phyloP scores from a whole-genome alignment of 202 grass and related monocot species.

The Digitaria exilis region DNA sequence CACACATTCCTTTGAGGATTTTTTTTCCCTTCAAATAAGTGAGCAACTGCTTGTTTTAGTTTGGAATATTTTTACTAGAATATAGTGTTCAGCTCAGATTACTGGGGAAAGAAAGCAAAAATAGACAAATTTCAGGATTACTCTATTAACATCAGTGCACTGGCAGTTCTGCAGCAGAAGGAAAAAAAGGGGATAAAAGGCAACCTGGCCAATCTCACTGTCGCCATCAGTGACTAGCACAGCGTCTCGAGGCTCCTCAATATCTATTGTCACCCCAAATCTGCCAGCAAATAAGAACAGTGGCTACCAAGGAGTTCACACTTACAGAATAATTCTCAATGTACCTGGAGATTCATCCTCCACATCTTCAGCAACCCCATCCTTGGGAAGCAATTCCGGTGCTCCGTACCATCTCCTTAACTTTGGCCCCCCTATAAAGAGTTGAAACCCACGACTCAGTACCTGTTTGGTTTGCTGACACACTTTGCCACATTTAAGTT shows the following conservation, averaged over 20 bases:
- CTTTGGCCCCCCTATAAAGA: conserved; percentile 77
- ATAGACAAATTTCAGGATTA: background rate
- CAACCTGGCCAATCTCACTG: conserved; percentile 91
- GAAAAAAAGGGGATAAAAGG: conserved; percentile 7
- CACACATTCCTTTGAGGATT: background rate
- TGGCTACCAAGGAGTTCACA: background rate
- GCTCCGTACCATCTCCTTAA: conserved; percentile 97
- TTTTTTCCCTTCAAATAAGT: background rate
- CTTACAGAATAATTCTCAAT: background rate
- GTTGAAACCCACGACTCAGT: background rate
- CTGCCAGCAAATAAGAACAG: conserved; percentile 42
- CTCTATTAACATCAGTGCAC: background rate
- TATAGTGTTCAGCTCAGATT: background rate
- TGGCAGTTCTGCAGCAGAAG: background rate
- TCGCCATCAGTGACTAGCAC: conserved; percentile 83
- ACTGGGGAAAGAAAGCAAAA: conserved; percentile 8
- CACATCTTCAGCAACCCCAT: conserved; percentile 53
- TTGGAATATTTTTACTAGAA: background rate
- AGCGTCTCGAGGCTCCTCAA: conserved; percentile 65
- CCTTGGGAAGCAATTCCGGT: conserved; percentile 77
- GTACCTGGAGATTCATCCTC: conserved; percentile 73
- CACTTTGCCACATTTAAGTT: background rate
- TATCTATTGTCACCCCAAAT: conserved; percentile 53
- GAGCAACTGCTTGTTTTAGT: background rate
- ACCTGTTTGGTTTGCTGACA: background rate